Evolutionary conservation across 1,139 yeast species (phyloP).

Genomic region (Yamadazyma dendronema): DNA sequence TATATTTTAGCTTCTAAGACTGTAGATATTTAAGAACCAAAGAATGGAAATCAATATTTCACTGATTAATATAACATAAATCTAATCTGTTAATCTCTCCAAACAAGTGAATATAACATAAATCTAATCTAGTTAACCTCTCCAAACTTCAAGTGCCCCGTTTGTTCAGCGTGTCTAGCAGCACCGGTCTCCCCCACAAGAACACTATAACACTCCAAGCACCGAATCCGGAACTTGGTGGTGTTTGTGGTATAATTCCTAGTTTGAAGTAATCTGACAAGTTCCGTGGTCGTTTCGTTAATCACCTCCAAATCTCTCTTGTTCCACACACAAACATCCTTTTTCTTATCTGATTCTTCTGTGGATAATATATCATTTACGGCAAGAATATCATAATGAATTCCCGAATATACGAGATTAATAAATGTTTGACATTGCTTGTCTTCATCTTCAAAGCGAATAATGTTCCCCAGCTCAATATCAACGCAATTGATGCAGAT

Average conservation of each 20-base stretch:
- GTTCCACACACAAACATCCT: conserved; percentile 41
- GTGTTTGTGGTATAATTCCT: conserved; percentile 69
- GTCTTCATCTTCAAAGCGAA: conserved; percentile 48
- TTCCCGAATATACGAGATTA: conserved; percentile 63
- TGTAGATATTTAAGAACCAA: no score
- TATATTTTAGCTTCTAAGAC: no score
- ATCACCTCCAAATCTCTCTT: conserved; percentile 23
- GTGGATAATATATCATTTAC: conserved; percentile 29
- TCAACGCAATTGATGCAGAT: conserved; percentile 64
- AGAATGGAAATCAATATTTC: no score
- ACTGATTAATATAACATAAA: no score
- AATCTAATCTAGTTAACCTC: conserved; percentile 39
- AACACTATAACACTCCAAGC: conserved; percentile 53
- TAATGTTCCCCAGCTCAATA: conserved; percentile 61
- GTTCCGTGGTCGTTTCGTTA: conserved; percentile 36
- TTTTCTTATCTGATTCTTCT: conserved; percentile 16
- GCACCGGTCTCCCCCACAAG: conserved; percentile 70
- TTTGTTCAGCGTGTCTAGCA: conserved; percentile 59
- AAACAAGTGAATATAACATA: no score
- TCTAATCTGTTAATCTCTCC: no score
- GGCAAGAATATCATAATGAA: conserved; percentile 71
- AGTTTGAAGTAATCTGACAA: conserved; percentile 48
- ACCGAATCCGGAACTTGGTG: conserved; percentile 54
- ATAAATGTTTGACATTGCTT: conserved; percentile 34
- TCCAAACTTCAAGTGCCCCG: conserved; percentile 67